These are phyloP conservation scores for Hanseniaspora meyeri DNA, from an alignment of 805 yeast genomes.

Conservation along the genomic window DNA sequence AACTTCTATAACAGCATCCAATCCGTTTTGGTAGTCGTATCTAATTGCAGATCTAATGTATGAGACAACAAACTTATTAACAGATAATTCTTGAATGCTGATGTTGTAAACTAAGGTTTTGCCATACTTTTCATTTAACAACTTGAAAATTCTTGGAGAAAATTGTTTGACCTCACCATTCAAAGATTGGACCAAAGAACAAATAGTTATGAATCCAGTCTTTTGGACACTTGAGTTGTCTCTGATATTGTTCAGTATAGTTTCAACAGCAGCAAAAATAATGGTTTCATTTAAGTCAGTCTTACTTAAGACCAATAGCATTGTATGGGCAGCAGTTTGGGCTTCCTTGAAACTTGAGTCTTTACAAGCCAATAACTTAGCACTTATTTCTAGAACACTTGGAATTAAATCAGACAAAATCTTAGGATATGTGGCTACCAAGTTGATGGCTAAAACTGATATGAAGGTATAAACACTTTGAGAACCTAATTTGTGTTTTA, in stretches of 20 bases:
- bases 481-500: constrained; percentile 25
- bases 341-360: constrained; percentile 37
- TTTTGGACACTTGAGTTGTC: constrained; percentile 27
- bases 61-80: constrained; percentile 34
- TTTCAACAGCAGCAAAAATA: constrained; percentile 47
- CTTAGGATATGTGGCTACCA: constrained; percentile 38
- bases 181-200: constrained; percentile 39
- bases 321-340: constrained; percentile 73
- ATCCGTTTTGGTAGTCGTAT: constrained; percentile 30
- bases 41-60: constrained; percentile 35
- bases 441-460: constrained; percentile 35
- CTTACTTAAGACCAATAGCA: constrained; percentile 57
- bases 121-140: constrained; percentile 22
- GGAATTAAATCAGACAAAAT: constrained; percentile 43
- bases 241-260: constrained; percentile 39
- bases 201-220: constrained; percentile 37
- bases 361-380: constrained; percentile 38
- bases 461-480: constrained; percentile 42
- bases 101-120: constrained; percentile 17
- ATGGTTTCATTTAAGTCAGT: constrained; percentile 30
- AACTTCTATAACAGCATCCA: constrained; percentile 28
- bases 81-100: constrained; percentile 22
- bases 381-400: constrained; percentile 42
- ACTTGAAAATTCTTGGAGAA: constrained; percentile 30
- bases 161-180: constrained; percentile 33